Percentiles rank a stretch among this genome's conserved stretches.
phyloP scores from a whole-genome alignment of 192 early-diverging fungal genomes.

The Rhizophagus clarus region DNA sequence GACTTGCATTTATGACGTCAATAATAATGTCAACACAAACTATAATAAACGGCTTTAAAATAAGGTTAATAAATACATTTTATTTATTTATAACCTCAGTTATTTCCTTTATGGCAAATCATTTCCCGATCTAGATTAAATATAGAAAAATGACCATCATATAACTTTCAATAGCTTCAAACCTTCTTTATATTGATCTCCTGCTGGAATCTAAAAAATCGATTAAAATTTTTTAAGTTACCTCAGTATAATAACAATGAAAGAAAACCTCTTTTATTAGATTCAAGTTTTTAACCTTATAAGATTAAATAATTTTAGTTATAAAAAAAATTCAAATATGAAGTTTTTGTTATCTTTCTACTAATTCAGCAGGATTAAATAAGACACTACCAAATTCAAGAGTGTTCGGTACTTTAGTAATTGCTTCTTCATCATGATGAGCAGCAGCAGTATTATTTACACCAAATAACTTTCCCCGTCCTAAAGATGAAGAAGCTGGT shows the following conservation, averaged over 20 bases:
- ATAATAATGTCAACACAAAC: too few species aligned
- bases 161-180: too few species aligned
- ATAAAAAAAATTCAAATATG: not conserved
- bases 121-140: slow-evolving; percentile 34
- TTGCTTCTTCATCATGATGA: slow-evolving; percentile 40
- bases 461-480: slow-evolving; percentile 30
- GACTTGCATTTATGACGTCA: too few species aligned
- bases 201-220: slow-evolving; percentile 38
- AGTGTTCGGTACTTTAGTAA: slow-evolving; percentile 38
- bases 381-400: slow-evolving; percentile 55
- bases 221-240: slow-evolving; percentile 22
- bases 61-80: too few species aligned
- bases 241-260: slow-evolving; percentile 47
- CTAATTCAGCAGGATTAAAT: slow-evolving; percentile 39
- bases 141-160: slow-evolving; percentile 49
- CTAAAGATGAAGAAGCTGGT: slow-evolving; percentile 10
- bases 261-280: slow-evolving; percentile 23
- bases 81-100: too few species aligned
- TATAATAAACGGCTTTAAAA: too few species aligned
- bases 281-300: not conserved
- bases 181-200: slow-evolving; percentile 24
- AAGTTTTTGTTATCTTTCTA: slow-evolving; percentile 41
- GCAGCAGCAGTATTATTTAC: slow-evolving; percentile 42
- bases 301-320: not conserved
- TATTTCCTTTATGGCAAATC: too few species aligned